Evolutionary conservation across 805 yeast species (phyloP), one percentile per base, ranked within the genome.

Genomic region (Wickerhamomyces canadensis): DNA sequence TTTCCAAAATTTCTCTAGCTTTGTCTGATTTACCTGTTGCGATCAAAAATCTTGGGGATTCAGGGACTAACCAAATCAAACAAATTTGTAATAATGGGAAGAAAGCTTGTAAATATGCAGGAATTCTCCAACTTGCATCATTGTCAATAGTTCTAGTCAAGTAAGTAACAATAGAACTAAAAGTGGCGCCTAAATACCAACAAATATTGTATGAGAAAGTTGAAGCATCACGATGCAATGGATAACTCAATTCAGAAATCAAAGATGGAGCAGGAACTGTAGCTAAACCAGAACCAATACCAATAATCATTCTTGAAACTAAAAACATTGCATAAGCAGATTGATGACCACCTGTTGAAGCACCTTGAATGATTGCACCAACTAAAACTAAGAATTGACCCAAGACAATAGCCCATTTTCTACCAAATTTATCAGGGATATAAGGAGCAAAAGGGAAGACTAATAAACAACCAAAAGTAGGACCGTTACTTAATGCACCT

Each of bases 141-240:
- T 44, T 40, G 7, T 30, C 33, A 6, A 55, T 28, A 33, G 38
- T 44, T 45, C 57, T 56, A 7, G 74, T 60, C 31, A 36, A 33
- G 23, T 48, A 48, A 14, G 51, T 40, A 22, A 46, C 44, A 12
- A 39, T 31, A 6, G 50, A 36, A 47, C 76, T 76, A 40, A 64
- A 68, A 3, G 74, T 61, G 7, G 76, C 74, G 30, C 79, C 80
- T 27, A 70, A 46, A 44, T 68, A 71, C 76, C 75, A 72, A 42
- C 67, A 64, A 24, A 67, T 62, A 52, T 74, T 74, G 55, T 65
- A 74, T 29, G 66, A 54, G 22, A 71, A 58, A 24, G 74, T 67
- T 27, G 59, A 42, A 19, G 55, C 53, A 25, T 61, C 62, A 48
- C 76, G 56, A 35, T 65, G 70, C 2, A 62, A 44, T 17, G 80